A percentile compares a stretch with the other conserved stretches of the same genome.
phyloP scores from a whole-genome alignment of 2,329 filamentous ascomycete genomes.

The Colletotrichum sp. region DNA sequence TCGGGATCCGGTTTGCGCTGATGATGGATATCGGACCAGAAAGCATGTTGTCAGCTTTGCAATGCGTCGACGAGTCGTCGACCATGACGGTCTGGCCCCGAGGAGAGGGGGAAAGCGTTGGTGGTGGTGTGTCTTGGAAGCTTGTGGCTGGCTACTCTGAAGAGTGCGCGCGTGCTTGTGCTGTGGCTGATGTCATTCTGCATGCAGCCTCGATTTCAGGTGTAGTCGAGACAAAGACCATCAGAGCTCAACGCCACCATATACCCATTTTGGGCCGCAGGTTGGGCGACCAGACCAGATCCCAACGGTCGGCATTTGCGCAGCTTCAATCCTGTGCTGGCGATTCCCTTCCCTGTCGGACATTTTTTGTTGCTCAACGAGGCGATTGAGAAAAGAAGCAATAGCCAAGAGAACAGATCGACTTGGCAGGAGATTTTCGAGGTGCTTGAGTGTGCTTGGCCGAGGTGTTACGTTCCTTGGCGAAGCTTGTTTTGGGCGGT shows the following conservation, averaged over 20 bases:
- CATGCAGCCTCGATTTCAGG: background rate
- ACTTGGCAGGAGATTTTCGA: background rate
- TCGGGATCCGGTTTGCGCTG: background rate
- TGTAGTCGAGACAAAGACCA: background rate
- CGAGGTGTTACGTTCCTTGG: background rate
- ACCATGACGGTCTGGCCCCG: background rate
- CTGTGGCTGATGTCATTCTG: slow-evolving; percentile 4
- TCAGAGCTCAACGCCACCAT: background rate
- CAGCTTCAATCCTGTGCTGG: background rate
- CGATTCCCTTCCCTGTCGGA: too few species aligned
- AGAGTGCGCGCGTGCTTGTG: background rate
- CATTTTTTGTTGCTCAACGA: too few species aligned
- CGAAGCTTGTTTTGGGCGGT: slow-evolving; percentile 18
- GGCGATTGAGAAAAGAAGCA: background rate
- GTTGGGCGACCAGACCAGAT: background rate
- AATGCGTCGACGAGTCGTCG: background rate
- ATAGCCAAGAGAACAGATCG: slow-evolving; percentile 8
- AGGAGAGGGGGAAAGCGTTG: background rate
- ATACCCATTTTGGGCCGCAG: background rate
- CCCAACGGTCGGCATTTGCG: background rate
- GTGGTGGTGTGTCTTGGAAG: background rate
- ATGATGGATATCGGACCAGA: background rate
- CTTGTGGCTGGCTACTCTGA: background rate
- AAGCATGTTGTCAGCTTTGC: background rate
- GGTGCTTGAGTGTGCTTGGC: background rate